phyloP scores from a whole-genome alignment of 2,329 filamentous ascomycete genomes.

The Trematosphaeria pertusa region DNA sequence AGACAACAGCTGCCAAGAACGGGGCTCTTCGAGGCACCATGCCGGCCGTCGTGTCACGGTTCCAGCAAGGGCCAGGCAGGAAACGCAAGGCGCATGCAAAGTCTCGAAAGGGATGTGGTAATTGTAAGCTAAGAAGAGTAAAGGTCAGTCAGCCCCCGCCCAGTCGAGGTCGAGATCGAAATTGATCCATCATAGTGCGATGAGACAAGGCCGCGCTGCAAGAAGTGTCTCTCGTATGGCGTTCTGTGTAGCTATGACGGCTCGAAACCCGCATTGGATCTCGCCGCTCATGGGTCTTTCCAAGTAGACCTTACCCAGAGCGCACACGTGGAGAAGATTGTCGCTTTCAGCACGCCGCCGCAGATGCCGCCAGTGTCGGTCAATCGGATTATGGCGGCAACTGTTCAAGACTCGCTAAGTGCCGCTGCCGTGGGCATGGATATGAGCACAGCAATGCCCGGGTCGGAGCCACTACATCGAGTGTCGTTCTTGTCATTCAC shows the following conservation, averaged over 20 bases:
- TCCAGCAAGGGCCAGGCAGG: constrained; percentile 15
- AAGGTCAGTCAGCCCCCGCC: constrained; percentile 51
- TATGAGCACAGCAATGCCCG: constrained; percentile 1
- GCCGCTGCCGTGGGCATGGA: neutral
- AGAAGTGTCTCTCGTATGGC: constrained; percentile 56
- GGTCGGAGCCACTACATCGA: neutral
- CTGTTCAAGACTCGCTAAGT: constrained; percentile 22
- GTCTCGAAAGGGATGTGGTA: constrained; percentile 61
- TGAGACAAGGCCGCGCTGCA: constrained; percentile 58
- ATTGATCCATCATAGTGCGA: constrained; percentile 56
- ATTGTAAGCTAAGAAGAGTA: constrained; percentile 63
- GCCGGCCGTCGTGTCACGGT: constrained; percentile 20
- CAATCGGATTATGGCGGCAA: constrained; percentile 18
- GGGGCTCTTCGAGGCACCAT: too few relatives aligned
- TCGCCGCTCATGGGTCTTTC: constrained; percentile 37
- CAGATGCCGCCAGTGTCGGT: constrained; percentile 18
- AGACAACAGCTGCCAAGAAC: too few relatives aligned
- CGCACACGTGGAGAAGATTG: constrained; percentile 1
- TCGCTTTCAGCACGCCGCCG: constrained; percentile 2
- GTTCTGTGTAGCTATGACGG: constrained; percentile 58
- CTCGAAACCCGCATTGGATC: constrained; percentile 39
- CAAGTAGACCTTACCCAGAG: constrained; percentile 21
- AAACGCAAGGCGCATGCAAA: constrained; percentile 56
- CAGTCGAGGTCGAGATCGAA: neutral
- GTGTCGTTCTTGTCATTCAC: constrained; percentile 23